Percentiles rank a stretch among this genome's conserved stretches.
These are phyloP conservation scores for Suhomyces sp. DNA, from an alignment of 805 yeast genomes.

Conservation along the genomic window DNA sequence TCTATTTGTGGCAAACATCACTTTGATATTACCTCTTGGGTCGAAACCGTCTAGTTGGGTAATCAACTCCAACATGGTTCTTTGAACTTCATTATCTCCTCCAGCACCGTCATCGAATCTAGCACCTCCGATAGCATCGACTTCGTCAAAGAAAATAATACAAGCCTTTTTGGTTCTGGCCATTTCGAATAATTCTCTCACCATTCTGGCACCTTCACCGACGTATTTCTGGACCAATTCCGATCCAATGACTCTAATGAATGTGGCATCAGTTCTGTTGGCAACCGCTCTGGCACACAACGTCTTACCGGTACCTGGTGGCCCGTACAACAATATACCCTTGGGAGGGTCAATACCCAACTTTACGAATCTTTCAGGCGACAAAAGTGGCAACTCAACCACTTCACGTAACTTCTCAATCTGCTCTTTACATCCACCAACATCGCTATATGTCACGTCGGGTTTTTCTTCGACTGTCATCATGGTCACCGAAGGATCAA, in stretches of 20 bases:
- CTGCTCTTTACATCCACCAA: slow-evolving; percentile 98
- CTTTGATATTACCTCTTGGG: slow-evolving; percentile 97
- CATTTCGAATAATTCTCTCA: slow-evolving; percentile 97
- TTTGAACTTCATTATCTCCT: slow-evolving; percentile 98
- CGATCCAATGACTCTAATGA: slow-evolving; percentile 96
- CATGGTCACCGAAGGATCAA: slow-evolving; percentile 98
- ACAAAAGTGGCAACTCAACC: slow-evolving; percentile 86
- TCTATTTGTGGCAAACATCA: slow-evolving; percentile 98
- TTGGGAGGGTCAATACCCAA: slow-evolving; percentile 99
- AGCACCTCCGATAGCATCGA: slow-evolving; percentile 99
- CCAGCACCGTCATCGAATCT: slow-evolving; percentile 99
- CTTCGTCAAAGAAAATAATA: slow-evolving; percentile 95
- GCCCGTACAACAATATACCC: slow-evolving; percentile 94
- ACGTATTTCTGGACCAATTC: slow-evolving; percentile 97
- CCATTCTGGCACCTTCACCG: slow-evolving; percentile 99
- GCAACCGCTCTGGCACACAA: slow-evolving; percentile 99
- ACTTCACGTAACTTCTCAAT: slow-evolving; percentile 95
- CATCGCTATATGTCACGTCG: slow-evolving; percentile 96
- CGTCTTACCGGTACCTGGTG: slow-evolving; percentile 99
- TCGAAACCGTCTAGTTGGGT: slow-evolving; percentile 98
- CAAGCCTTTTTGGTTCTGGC: slow-evolving; percentile 98
- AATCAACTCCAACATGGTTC: slow-evolving; percentile 97
- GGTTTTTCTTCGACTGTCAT: slow-evolving; percentile 99
- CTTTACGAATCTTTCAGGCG: slow-evolving; percentile 95
- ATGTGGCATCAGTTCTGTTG: slow-evolving; percentile 97